These are phyloP conservation scores for Ogataea kodamae DNA, from an alignment of 805 yeast species.

Conservation along the genomic window DNA sequence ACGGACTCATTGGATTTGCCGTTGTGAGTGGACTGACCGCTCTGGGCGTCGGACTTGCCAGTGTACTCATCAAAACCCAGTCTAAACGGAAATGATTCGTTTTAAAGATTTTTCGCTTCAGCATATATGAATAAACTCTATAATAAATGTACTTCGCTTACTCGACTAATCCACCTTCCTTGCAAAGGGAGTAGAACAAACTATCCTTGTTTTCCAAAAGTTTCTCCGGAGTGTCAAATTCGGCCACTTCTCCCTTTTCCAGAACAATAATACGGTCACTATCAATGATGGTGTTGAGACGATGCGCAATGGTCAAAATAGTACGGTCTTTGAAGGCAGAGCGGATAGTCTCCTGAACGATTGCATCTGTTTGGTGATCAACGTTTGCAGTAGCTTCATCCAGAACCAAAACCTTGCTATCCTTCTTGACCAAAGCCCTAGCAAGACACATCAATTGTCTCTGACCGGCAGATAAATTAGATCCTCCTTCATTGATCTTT, in stretches of 20 bases:
- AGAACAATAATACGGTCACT: conserved; percentile 74
- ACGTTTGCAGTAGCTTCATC: conserved; percentile 92
- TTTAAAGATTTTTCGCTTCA: not conserved
- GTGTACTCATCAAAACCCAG: conserved; percentile 21
- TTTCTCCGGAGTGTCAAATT: conserved; percentile 68
- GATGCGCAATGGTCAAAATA: conserved; percentile 79
- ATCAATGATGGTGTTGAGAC: conserved; percentile 79
- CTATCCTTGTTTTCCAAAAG: conserved; percentile 65
- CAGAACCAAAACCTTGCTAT: conserved; percentile 56
- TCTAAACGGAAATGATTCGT: conserved; percentile 14
- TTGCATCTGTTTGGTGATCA: conserved; percentile 78
- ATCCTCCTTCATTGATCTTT: conserved; percentile 34
- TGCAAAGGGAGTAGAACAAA: conserved; percentile 74
- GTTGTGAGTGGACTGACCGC: conserved; percentile 84
- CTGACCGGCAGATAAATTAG: conserved; percentile 87
- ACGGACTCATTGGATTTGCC: conserved; percentile 86
- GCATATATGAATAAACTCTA: conserved; percentile 2
- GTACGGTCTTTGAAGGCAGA: conserved; percentile 72
- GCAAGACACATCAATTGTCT: conserved; percentile 83
- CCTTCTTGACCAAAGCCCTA: conserved; percentile 64
- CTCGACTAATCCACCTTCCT: conserved; percentile 62
- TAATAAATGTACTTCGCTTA: conserved; percentile 14
- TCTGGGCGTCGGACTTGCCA: conserved; percentile 57
- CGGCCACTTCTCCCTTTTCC: conserved; percentile 72
- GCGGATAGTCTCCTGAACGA: conserved; percentile 76